phyloP scores from a whole-genome alignment of 1,139 yeast species.

The Debaryomyces coudertii region DNA sequence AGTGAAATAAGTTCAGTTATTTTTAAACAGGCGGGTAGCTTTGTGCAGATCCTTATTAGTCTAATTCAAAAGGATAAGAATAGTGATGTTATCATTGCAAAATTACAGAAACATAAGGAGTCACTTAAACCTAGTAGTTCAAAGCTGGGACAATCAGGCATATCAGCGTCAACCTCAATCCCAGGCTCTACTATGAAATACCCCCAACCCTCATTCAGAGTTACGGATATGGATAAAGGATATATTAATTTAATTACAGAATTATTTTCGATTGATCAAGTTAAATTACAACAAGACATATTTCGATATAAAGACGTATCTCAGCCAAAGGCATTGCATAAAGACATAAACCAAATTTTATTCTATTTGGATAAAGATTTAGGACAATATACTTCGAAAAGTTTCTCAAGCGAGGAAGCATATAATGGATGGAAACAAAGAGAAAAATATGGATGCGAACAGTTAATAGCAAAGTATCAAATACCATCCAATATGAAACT shows the following conservation, averaged over 20 bases:
- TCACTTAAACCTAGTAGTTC: constrained; percentile 34
- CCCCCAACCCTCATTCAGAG: constrained; percentile 49
- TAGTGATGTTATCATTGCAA: constrained; percentile 41
- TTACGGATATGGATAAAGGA: constrained; percentile 52
- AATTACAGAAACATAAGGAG: constrained; percentile 47
- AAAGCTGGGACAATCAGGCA: constrained; percentile 6
- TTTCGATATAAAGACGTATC: constrained; percentile 43
- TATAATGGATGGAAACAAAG: constrained; percentile 58
- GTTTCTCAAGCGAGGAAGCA: constrained; percentile 43
- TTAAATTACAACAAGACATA: constrained; percentile 54
- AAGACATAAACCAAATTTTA: constrained; percentile 47
- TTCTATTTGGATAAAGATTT: constrained; percentile 45
- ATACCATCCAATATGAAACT: constrained; percentile 38
- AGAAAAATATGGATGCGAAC: constrained; percentile 43
- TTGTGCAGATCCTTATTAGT: constrained; percentile 57
- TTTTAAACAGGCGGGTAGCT: constrained; percentile 58
- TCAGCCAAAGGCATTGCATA: constrained; percentile 45
- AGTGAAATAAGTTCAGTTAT: constrained; percentile 49
- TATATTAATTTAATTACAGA: constrained; percentile 39
- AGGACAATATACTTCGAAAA: constrained; percentile 42
- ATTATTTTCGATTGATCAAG: constrained; percentile 44
- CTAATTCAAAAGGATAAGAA: constrained; percentile 51
- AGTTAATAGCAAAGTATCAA: constrained; percentile 43
- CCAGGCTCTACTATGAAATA: constrained; percentile 23
- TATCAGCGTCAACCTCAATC: constrained; percentile 16